Base-by-base conservation (phyloP, 2,329 filamentous ascomycete species). In the Colletotrichum sp. region DNA sequence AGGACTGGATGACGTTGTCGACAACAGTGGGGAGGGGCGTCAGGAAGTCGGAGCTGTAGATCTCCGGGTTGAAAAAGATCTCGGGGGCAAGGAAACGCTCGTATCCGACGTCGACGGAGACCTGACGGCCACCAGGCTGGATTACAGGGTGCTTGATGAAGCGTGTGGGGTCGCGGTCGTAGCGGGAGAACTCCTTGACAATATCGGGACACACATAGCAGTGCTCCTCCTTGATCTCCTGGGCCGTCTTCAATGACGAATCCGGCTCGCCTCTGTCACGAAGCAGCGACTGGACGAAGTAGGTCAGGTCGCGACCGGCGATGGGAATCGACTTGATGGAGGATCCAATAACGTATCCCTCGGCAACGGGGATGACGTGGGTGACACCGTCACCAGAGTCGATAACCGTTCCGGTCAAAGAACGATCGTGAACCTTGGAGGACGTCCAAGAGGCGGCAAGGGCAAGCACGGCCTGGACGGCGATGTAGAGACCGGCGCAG, bases 1-100 rank as follows among this genome's bases (percentile, higher is more conserved):
- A 98, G 72, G 96, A 96, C 86, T 99, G 97, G 81, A 99, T 99
- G 78, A 99, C 97, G 72, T 94, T 94, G 83, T 99, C 97, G 77
- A 99, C 98, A 67, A 99, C 97, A 67, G 92, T 95, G 28, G 97
- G 97, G 10, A 99, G 91, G 16, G 97, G 97, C 15, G 97, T 99
- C 79, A 99, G 89, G 89, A 99, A 99, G 84, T 99, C 97, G 79
- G 96, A 99, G 77, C 95, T 98, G 90, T 99, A 99, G 82, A 99
- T 99, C 88, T 99, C 97, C 34, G 97, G 97, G 87, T 99, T 99
- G 92, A 99, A 99, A 88, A 99, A 99, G 83, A 99, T 99, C 86
- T 99, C 97, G 28, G 98, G 98, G 4, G 97, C 97, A 76, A 99
- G 90, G 90, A 99, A 99, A 39, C 97, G 95, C 86, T 99, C 97